Evolutionary conservation across 345 rosid species (phyloP).

Genomic region (Draba incana): DNA sequence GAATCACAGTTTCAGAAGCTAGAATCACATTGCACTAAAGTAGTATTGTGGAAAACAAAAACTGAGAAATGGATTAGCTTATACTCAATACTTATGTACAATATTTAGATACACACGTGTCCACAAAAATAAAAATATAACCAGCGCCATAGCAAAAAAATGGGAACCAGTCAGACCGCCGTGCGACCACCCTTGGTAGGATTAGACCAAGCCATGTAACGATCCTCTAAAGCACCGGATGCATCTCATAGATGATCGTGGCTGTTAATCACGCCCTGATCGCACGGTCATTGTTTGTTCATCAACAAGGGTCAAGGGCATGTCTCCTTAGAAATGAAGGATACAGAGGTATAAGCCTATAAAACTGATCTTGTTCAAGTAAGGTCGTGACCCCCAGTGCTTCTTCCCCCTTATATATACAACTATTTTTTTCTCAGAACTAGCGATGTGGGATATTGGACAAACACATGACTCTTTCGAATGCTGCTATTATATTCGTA

Average conservation of each 20-base stretch:
- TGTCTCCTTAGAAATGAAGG: slow-evolving; percentile 26
- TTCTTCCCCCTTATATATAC: background rate
- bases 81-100: too few relatives aligned
- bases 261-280: slow-evolving; percentile 33
- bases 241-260: background rate
- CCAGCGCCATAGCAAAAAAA: too few relatives aligned
- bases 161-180: slow-evolving; percentile 33
- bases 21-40: too few relatives aligned
- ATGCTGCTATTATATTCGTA: too few relatives aligned
- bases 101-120: too few relatives aligned
- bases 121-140: too few relatives aligned
- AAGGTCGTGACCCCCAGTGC: background rate
- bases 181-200: slow-evolving; percentile 14
- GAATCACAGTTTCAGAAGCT: too few relatives aligned
- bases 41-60: too few relatives aligned
- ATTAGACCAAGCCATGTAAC: slow-evolving; percentile 20
- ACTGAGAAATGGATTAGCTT: too few relatives aligned
- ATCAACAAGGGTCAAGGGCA: slow-evolving; percentile 13
- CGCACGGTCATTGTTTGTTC: slow-evolving; percentile 8
- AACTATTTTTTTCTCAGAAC: fast-evolving
- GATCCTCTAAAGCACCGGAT: slow-evolving; percentile 26
- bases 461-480: background rate
- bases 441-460: slow-evolving; percentile 19
- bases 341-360: slow-evolving; percentile 32
- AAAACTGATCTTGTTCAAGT: slow-evolving; percentile 32